Percentiles rank a stretch among this genome's conserved stretches.
Evolutionary conservation across 352 stramenopile genomes (phyloP).

Genomic region (Phytophthora crassamura): DNA sequence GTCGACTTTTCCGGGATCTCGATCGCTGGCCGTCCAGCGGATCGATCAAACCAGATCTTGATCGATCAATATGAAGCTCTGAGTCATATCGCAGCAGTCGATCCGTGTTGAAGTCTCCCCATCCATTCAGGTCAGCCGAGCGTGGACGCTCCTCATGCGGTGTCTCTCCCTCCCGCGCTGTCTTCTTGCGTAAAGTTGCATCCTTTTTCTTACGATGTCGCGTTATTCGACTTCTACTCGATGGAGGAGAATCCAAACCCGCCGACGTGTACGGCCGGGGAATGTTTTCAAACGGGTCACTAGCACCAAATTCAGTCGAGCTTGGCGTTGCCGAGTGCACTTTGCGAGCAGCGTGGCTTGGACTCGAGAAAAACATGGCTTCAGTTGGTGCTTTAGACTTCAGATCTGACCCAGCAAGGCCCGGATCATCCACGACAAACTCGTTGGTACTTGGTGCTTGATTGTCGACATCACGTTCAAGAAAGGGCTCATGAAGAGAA

Average conservation of each 20-base stretch:
- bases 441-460: slow-evolving; percentile 4
- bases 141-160: slow-evolving; percentile 24
- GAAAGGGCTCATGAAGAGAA: slow-evolving; percentile 4
- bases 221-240: not conserved
- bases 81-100: slow-evolving; percentile 41
- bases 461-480: slow-evolving; percentile 11
- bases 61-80: slow-evolving; percentile 7
- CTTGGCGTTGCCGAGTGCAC: slow-evolving; percentile 22
- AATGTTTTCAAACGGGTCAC: not conserved
- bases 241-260: slow-evolving; percentile 8
- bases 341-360: slow-evolving; percentile 14
- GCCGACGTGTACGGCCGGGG: slow-evolving; percentile 25
- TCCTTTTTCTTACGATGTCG: slow-evolving; percentile 19
- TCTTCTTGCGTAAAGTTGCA: slow-evolving; percentile 2
- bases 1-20: slow-evolving; percentile 29
- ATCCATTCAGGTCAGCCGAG: slow-evolving; percentile 44
- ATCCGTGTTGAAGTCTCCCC: slow-evolving; percentile 68
- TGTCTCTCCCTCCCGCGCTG: not conserved
- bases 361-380: not conserved
- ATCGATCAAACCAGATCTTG: slow-evolving; percentile 13
- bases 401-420: not conserved
- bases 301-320: slow-evolving; percentile 5
- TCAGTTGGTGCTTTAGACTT: not conserved
- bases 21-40: not conserved
- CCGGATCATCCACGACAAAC: not conserved